Conservation (phyloP, 164 flowering plant species). For the Tinospora cordifolia region DNA sequence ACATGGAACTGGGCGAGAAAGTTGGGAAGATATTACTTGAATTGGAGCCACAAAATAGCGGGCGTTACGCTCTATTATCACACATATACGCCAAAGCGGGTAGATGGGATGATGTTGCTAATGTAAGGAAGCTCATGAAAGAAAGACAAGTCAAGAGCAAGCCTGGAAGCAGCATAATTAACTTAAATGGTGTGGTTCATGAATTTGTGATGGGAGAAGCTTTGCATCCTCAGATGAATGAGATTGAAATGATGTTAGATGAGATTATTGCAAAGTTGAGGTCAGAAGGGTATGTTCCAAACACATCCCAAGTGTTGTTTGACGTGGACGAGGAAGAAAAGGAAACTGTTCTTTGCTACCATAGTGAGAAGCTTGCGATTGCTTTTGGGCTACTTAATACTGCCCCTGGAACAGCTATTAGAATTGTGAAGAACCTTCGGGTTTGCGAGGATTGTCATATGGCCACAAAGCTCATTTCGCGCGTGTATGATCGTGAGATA, state of each 20-base stretch:
- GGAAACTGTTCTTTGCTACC: conserved; percentile 29
- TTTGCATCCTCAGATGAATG: conserved; percentile 27
- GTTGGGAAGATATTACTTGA: conserved; percentile 30
- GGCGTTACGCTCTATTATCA: conserved; percentile 29
- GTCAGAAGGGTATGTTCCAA: conserved; percentile 25
- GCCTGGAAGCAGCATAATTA: conserved; percentile 32
- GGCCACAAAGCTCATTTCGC: conserved; percentile 33
- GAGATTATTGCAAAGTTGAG: conserved; percentile 23
- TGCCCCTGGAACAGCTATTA: conserved; percentile 24
- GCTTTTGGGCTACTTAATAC: conserved; percentile 33
- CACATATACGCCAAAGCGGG: conserved; percentile 37
- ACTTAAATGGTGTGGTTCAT: conserved; percentile 29
- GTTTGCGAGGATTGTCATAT: conserved; percentile 37
- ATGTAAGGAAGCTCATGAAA: conserved; percentile 33
- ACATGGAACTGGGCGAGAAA: conserved; percentile 29
- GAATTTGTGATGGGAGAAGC: conserved; percentile 31
- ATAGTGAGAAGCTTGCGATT: conserved; percentile 36
- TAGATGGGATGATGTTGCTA: conserved; percentile 35
- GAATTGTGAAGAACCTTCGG: conserved; percentile 34
- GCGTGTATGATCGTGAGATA: conserved; percentile 27
- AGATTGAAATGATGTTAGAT: conserved; percentile 25
- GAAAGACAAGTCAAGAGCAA: conserved; percentile 29
- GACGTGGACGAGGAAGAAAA: conserved; percentile 41
- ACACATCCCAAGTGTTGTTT: conserved; percentile 30
- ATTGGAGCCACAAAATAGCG: conserved; percentile 37